Percentiles rank a stretch among this genome's conserved stretches.
Conservation (phyloP, 1,139 yeast genomes). For the Nakaseomyces uthaithaninus region DNA sequence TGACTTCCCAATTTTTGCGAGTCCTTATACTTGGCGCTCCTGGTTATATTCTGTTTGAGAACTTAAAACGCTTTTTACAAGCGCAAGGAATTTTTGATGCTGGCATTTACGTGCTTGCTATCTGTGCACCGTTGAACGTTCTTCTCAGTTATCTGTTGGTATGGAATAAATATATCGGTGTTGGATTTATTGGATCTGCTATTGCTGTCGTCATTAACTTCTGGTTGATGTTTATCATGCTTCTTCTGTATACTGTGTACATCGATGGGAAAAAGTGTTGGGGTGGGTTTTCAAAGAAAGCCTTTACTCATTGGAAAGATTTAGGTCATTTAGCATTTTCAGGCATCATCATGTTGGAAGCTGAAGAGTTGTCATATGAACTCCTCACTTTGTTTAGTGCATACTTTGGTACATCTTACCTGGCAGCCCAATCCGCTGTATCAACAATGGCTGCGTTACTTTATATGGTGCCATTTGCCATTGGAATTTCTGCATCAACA, state of each 20-base stretch:
- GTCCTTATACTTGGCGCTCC: slow-evolving; percentile 72
- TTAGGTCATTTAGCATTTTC: slow-evolving; percentile 57
- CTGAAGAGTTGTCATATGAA: slow-evolving; percentile 69
- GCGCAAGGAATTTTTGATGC: slow-evolving; percentile 93
- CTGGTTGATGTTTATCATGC: slow-evolving; percentile 55
- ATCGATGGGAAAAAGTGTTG: slow-evolving; percentile 68
- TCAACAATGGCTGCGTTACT: slow-evolving; percentile 73
- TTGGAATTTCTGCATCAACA: slow-evolving; percentile 79
- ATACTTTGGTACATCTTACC: slow-evolving; percentile 68
- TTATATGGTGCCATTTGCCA: slow-evolving; percentile 84
- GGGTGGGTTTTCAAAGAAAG: slow-evolving; percentile 49
- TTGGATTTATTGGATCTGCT: slow-evolving; percentile 68
- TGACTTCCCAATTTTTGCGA: slow-evolving; percentile 60
- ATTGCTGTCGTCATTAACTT: slow-evolving; percentile 62
- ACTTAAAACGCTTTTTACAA: slow-evolving; percentile 73
- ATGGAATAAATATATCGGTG: slow-evolving; percentile 55
- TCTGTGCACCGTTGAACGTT: slow-evolving; percentile 76
- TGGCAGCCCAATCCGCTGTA: slow-evolving; percentile 86
- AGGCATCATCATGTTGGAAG: slow-evolving; percentile 65
- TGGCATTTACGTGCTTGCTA: slow-evolving; percentile 64
- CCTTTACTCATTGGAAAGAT: slow-evolving; percentile 54
- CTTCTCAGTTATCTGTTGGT: slow-evolving; percentile 67
- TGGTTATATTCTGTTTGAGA: slow-evolving; percentile 75
- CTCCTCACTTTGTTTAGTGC: slow-evolving; percentile 66
- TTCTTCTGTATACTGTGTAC: slow-evolving; percentile 46